These are phyloP conservation scores for Thelonectria rubi DNA, from an alignment of 2,329 filamentous ascomycete genomes.

Conservation along the genomic window DNA sequence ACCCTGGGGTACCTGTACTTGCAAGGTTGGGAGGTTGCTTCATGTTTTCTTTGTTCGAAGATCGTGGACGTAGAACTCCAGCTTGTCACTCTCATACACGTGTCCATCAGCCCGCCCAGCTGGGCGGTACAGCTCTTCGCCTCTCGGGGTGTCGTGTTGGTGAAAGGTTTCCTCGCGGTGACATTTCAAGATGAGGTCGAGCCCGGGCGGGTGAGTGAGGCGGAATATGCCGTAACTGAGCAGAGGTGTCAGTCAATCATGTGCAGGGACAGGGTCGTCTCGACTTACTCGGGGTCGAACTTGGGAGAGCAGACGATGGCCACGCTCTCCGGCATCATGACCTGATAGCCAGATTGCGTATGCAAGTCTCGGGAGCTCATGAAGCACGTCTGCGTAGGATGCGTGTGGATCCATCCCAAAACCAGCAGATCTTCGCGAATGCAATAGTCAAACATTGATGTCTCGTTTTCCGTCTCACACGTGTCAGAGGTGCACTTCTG, in stretches of 20 bases:
- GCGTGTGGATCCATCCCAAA: slow-evolving; percentile 97
- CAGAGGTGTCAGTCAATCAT: slow-evolving; percentile 4
- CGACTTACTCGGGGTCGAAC: slow-evolving; percentile 75
- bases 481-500: slow-evolving; percentile 92
- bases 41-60: slow-evolving; percentile 50
- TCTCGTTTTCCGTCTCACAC: slow-evolving; percentile 91
- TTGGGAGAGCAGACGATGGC: slow-evolving; percentile 95
- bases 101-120: slow-evolving; percentile 73
- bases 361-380: slow-evolving; percentile 95
- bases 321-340: slow-evolving; percentile 95
- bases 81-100: slow-evolving; percentile 72
- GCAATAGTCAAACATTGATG: slow-evolving; percentile 87
- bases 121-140: slow-evolving; percentile 78
- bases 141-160: slow-evolving; percentile 60
- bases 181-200: slow-evolving; percentile 85
- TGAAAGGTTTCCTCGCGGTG: slow-evolving; percentile 84
- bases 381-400: slow-evolving; percentile 96
- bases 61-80: slow-evolving; percentile 69
- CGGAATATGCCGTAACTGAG: slow-evolving; percentile 90
- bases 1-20: neutral
- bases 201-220: slow-evolving; percentile 89
- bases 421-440: slow-evolving; percentile 84
- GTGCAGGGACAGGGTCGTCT: neutral
- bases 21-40: slow-evolving; percentile 16
- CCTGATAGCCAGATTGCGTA: slow-evolving; percentile 92